Evolutionary conservation across 768 basidiomycete genomes (phyloP), one percentile per base, ranked within the genome.

Genomic region (Tylopilus sp.): DNA sequence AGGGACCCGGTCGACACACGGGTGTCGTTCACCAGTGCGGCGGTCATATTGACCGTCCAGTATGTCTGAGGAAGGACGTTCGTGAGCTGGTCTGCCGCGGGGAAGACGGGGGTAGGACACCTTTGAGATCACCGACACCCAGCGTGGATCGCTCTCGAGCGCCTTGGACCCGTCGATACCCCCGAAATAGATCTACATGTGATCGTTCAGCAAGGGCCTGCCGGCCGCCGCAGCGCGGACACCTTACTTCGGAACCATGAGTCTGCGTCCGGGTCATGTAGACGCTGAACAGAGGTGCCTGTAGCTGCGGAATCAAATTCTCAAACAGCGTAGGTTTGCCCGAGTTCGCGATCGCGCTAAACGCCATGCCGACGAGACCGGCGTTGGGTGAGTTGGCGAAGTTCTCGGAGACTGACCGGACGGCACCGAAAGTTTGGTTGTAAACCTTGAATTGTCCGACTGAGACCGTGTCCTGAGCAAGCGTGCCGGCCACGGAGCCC

Each of bases 321-420:
- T 88, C 87, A 55, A 86, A 83, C 58, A 86, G 80, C 0, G 86
- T 86, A 9, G 77, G 74, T 47, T 74, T 55, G 13, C 60, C 62
- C 1, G 72, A 75, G 42, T 60, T 66, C 12, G 84, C 67, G 50
- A 87, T 84, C 37, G 76, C 70, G 31, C 80, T 69, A 58, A 87
- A 88, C 12, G 81, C 85, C 62, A 87, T 66, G 24, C 85, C 86
- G 8, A 84, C 63, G 12, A 86, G 71, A 12, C 85, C 87, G 42
- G 76, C 76, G 53, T 75, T 82, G 9, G 84, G 84, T 17, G 73
- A 71, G 34, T 61, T 59, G 30, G 69, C 66, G 65, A 87, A 83
- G 59, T 81, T 81, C 6, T 68, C 59, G 1, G 81, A 80, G 46
- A 76, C 74, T 4, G 67, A 61, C 19, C 49, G 60, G 45, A 81